Evolutionary conservation across 2,329 filamentous ascomycete genomes (phyloP), one percentile per base, ranked within the genome.

Genomic region (Cytospora schulzeri): DNA sequence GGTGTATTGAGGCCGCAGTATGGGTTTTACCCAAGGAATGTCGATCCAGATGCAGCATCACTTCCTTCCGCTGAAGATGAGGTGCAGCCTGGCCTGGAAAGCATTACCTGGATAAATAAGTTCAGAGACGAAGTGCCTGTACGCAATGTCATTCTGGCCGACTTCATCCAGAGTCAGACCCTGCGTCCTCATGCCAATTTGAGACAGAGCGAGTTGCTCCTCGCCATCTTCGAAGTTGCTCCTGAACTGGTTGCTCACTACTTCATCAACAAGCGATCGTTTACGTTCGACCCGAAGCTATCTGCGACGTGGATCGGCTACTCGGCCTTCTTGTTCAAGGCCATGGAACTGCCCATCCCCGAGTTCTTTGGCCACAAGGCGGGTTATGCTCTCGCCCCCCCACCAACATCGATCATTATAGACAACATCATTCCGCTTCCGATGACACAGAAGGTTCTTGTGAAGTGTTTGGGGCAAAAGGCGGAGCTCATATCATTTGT

Each of bases 241-340:
- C 94, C 96, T 0, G 95, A 98, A 76, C 83, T 98, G 3, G 86
- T 96, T 1, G 90, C 92, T 52, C 88, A 93, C 71, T 99, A 96
- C 75, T 98, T 97, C 73, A 82, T 88, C 52, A 88, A 86, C 73
- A 93, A 92, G 72, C 88, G 85, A 66, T 86, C 89, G 61, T 95
- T 98, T 71, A 87, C 89, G 0, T 92, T 96, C 68, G 93, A 98
- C 51, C 93, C 95, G 0, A 98, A 97, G 73, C 83, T 96, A 6
- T 95, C 93, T 3, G 89, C 93, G 53, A 95, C 93, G 0, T 99
- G 95, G 95, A 91, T 98, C 69, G 93, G 94, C 51, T 97, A 96
- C 73, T 92, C 93, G 0, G 88, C 93, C 0, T 92, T 98, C 67
- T 78, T 99, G 6, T 96, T 96, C 76, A 91, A 90, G 66, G 87